Evolutionary conservation across 2,329 filamentous ascomycete genomes (phyloP).

Genomic region (Teratosphaeriaceae sp.): DNA sequence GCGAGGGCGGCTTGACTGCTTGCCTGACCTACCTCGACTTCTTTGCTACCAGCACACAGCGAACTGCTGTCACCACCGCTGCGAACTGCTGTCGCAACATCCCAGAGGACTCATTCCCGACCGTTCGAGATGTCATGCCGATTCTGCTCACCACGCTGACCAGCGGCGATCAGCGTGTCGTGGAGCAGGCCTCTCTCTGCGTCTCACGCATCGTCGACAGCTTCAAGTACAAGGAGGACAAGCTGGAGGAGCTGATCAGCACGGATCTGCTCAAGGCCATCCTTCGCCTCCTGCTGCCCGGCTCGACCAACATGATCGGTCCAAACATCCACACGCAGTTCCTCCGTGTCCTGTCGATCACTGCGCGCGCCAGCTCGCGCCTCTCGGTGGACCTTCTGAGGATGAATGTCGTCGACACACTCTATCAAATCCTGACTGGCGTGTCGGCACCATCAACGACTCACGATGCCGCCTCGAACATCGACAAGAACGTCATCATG

Average conservation of each 20-base stretch:
- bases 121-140: conserved; percentile 93
- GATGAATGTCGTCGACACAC: conserved; percentile 92
- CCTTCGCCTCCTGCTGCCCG: conserved; percentile 79
- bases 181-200: conserved; percentile 92
- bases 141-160: conserved; percentile 82
- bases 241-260: conserved; percentile 88
- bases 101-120: conserved; percentile 83
- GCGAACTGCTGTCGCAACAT: conserved; percentile 98
- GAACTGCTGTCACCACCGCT: conserved; percentile 92
- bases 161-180: conserved; percentile 92
- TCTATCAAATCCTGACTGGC: conserved; percentile 95
- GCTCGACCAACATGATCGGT: conserved; percentile 91
- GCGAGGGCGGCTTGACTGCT: conserved; percentile 91
- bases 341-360: conserved; percentile 82
- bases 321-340: conserved; percentile 96
- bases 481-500: conserved; percentile 98
- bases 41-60: conserved; percentile 93
- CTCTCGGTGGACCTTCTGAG: conserved; percentile 88
- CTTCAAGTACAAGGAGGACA: conserved; percentile 81
- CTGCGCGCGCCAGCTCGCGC: conserved; percentile 77
- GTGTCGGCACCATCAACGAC: conserved; percentile 80
- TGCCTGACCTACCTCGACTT: conserved; percentile 95
- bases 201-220: conserved; percentile 95
- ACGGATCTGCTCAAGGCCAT: conserved; percentile 79
- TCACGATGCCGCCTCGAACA: conserved; percentile 72